These are phyloP conservation scores for Haberlea rhodopensis DNA, from an alignment of 257 asterid genomes.

Conservation along the genomic window DNA sequence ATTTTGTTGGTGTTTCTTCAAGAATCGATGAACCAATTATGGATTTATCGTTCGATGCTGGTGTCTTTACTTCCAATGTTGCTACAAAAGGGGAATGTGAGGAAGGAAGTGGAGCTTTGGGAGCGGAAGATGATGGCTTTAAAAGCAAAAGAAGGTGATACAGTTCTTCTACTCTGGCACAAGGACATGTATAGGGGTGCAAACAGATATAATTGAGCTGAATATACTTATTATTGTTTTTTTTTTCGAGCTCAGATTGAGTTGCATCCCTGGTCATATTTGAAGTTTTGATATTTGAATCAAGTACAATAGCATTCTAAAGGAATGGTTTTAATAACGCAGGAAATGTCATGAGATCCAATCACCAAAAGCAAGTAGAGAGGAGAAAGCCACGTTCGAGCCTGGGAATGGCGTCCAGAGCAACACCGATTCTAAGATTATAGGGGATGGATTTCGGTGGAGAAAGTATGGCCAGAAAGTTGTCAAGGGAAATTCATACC, in stretches of 20 bases:
- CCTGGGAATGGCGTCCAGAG: slow-evolving; percentile 37
- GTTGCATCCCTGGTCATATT: background rate
- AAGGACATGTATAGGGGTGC: background rate
- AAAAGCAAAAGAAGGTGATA: slow-evolving; percentile 60
- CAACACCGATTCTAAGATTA: slow-evolving; percentile 38
- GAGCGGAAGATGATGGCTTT: slow-evolving; percentile 39
- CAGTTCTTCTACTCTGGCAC: background rate
- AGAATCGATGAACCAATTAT: slow-evolving; percentile 27
- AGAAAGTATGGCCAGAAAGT: slow-evolving; percentile 92
- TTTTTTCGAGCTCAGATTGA: background rate
- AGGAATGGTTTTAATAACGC: slow-evolving; percentile 11
- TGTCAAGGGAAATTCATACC: slow-evolving; percentile 71
- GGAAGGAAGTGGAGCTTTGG: slow-evolving; percentile 42
- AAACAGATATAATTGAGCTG: background rate
- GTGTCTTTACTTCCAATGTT: slow-evolving; percentile 34
- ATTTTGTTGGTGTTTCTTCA: slow-evolving; percentile 25
- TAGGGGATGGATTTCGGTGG: slow-evolving; percentile 81
- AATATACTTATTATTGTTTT: too few relatives aligned
- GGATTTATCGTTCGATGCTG: slow-evolving; percentile 29
- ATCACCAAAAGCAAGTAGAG: slow-evolving; percentile 30
- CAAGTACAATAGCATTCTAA: background rate
- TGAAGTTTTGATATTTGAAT: background rate
- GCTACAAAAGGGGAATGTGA: slow-evolving; percentile 41
- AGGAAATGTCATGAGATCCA: slow-evolving; percentile 52
- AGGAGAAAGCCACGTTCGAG: slow-evolving; percentile 32